A percentile compares a stretch with the other conserved stretches of the same genome.
Conservation (phyloP, 2,329 filamentous ascomycete genomes). For the Colletotrichum paranaense region DNA sequence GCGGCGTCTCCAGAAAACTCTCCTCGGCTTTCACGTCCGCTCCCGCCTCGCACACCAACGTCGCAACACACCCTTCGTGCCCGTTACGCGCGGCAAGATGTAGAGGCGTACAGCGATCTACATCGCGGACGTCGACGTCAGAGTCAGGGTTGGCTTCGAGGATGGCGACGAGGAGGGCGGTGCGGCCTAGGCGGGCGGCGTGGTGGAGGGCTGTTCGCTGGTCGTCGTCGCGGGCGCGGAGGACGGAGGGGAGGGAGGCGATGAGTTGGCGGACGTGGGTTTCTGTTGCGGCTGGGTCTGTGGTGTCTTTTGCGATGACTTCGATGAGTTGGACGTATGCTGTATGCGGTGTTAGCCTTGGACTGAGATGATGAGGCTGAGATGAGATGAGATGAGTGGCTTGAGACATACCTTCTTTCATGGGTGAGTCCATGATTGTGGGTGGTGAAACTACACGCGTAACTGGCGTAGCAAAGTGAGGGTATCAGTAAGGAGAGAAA, state of each 20-base stretch:
- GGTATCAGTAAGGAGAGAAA: background rate
- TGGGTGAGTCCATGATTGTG: constrained; percentile 33
- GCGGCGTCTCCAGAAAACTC: constrained; percentile 33
- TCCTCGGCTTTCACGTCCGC: constrained; percentile 35
- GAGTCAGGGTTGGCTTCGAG: constrained; percentile 13
- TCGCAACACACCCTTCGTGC: constrained; percentile 27
- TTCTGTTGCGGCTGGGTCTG: constrained; percentile 18
- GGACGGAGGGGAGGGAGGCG: constrained; percentile 34
- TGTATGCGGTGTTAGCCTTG: background rate
- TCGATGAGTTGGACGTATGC: constrained; percentile 35
- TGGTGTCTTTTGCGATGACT: constrained; percentile 22
- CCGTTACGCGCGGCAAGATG: constrained; percentile 35
- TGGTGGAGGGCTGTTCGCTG: constrained; percentile 34
- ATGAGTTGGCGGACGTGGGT: constrained; percentile 33
- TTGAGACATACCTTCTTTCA: constrained; percentile 30
- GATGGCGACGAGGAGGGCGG: constrained; percentile 26
- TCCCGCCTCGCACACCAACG: constrained; percentile 24
- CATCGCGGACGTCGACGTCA: constrained; percentile 33
- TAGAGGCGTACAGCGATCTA: constrained; percentile 33
- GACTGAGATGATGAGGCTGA: background rate
- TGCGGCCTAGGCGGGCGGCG: constrained; percentile 31
- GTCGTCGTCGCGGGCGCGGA: constrained; percentile 31
- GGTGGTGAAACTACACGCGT: background rate
- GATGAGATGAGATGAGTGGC: background rate
- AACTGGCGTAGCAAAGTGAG: too few relatives aligned